Base-by-base conservation (phyloP, 495 filamentous ascomycete species). In the Cercophora sp. region DNA sequence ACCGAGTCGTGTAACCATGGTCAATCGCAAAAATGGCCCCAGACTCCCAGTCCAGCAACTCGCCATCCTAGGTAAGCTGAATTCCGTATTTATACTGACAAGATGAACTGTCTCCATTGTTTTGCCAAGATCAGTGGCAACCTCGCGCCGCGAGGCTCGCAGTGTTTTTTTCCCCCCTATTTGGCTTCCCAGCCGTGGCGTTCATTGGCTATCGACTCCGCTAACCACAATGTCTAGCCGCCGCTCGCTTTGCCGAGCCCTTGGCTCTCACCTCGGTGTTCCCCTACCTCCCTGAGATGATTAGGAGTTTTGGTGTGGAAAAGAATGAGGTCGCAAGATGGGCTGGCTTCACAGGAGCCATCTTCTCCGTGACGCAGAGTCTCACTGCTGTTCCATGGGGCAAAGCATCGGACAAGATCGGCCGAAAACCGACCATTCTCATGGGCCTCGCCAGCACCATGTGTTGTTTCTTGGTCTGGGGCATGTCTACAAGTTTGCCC, bases 281-380 rank as follows among this genome's bases (percentile, higher is more conserved):
- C 54, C 92, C 92, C 13, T 97, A 97, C 65, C 78, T 97, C 31
- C 88, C 87, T 20, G 91, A 91, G 71, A 90, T 96, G 84, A 87
- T 93, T 45, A 80, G 85, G 56, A 83, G 78, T 69, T 86, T 96
- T 53, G 82, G 84, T 15, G 77, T 94, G n/a, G 76, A 83, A 20
- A 75, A 81, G 53, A 76, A 82, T 42, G 76, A 90, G 20, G 78
- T 96, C 39, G 88, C 85, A 41, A 82, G 82, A 77, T 92, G 86
- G 84, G 86, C 85, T 10, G 73, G 88, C 26, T 73, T 91, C 55
- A 82, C 83, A 0, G 84, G 82, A 2, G 83, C 87, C 50, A 73
- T 86, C 56, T 89, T 91, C 71, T 88, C 84, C 19, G 64, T 86
- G 43, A 79, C 76, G 47, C 90, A 91, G 68, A 86, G 80, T 55